Base-by-base conservation (phyloP, 78 protist species). In the Pigoraptor vietnamica region DNA sequence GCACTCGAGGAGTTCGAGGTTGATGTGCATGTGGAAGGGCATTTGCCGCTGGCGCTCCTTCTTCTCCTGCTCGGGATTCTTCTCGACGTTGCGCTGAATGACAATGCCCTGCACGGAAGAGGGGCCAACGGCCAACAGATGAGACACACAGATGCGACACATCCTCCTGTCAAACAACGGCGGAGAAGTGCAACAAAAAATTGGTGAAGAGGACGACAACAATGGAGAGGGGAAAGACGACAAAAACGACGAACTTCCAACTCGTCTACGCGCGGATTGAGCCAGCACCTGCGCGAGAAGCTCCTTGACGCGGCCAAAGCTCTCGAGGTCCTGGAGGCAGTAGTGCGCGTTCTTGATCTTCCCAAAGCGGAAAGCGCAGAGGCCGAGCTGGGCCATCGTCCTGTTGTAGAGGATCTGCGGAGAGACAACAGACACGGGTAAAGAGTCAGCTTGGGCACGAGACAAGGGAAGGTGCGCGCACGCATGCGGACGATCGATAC, bases 1-100 rank as follows among this genome's bases (percentile, higher is more conserved):
- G 90, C 96, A 92, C 93, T 98, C 99, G 84, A 98, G 55, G 34
- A 98, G 93, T 36, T 98, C 98, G 89, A 95, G 90, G 94, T 97
- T 97, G 92, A 98, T 96, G 97, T 97, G 98, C 98, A 97, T 93
- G 96, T 98, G 99, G 94, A 95, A 96, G 81, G 99, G 99, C 40
- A 97, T 67, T 87, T 93, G 94, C 33, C 98, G 93, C 67, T 84
- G 39, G 32, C 92, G 81, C 94, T 96, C 98, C 24, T 48, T 89
- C 81, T 93, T 92, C 93, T 97, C 98, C 40, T 94, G 84, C 90
- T 93, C 93, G 32, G 93, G 90, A 34, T 81, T 94, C 40, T 87
- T 38, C 39, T 97, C 98, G 33, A 87, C 87, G 88, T 6, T 2
- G 14, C 39, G 82, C 40, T 2, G 32, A 39, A 33, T 37, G 33